Base-by-base conservation (phyloP, 179 eudicot species). In the Spinacia oleracea region DNA sequence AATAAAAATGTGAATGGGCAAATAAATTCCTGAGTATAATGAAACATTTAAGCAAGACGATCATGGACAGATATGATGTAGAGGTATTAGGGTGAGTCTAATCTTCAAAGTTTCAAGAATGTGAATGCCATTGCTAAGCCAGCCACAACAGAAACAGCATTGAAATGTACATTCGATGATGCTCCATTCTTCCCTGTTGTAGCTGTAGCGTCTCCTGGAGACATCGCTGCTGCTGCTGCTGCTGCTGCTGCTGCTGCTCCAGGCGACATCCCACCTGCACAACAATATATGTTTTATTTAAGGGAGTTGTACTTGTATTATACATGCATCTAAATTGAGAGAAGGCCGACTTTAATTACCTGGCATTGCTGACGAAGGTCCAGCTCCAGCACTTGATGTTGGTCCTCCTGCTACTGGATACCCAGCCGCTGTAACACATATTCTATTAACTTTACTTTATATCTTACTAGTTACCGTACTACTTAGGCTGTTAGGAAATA, bases 181-280 rank as follows among this genome's bases (percentile, higher is more conserved):
- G 78, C 82, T 74, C 78, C 82, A 80, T 74, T 80, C 68, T 66
- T 80, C 74, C 68, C 78, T 51, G 16, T 45, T 50, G 66, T 0
- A 16, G 73, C 59, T 7, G 2, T 45, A 9, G 27, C 63, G 5
- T 16, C 70, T 2, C 15, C 38, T 5, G 67, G 67, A 4, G 67
- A 27, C 67, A 62, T 62, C 7, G 1, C 40, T 46, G 4, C 70
- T 53, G 32, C 66, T 25, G 42, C 66, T 35, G 12, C 66, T 14
- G 12, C 66, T 14, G 1, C 40, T 46, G 4, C 70, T 53, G 32
- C 66, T 25, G 42, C 66, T 35, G 12, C 66, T 14, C n/a, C n/a
- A n/a, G 64, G 64, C 31, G 64, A 59, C 70, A 65, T 65, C 25
- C 12, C 70, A 2, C 6, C 74, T 70, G 74, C 74, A 70, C 58